Percentiles rank a stretch among this genome's conserved stretches.
Conservation (phyloP, 176 grass and related monocot genomes). For the Eleusine indica region DNA sequence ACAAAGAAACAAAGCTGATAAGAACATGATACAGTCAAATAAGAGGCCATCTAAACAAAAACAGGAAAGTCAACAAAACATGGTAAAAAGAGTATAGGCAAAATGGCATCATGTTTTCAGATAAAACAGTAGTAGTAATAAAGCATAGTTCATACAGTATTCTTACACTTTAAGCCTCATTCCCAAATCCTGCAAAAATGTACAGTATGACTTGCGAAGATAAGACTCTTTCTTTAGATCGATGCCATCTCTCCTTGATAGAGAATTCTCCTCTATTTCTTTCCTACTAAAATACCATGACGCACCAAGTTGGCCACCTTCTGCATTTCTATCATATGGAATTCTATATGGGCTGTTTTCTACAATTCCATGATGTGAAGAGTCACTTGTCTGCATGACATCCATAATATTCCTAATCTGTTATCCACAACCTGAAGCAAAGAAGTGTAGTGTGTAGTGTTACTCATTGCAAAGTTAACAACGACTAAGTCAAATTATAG, state of each 20-base stretch:
- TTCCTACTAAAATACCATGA: conserved; percentile 90
- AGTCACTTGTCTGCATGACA: conserved; percentile 45
- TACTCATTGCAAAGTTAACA: too few species aligned
- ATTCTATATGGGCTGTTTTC: conserved; percentile 70
- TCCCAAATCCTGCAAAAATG: conserved; percentile 85
- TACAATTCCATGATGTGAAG: conserved; percentile 54
- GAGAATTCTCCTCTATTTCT: conserved; percentile 84
- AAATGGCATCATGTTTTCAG: conserved; percentile 7
- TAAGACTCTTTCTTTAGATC: conserved; percentile 86
- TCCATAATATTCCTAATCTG: conserved; percentile 36
- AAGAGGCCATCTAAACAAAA: not conserved
- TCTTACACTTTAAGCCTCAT: conserved; percentile 97
- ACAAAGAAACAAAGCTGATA: not conserved
- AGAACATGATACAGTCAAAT: not conserved
- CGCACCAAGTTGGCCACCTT: conserved; percentile 53
- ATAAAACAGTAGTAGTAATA: conserved; percentile 14
- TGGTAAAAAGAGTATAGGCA: not conserved
- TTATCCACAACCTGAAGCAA: conserved; percentile 31
- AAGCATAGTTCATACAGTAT: not conserved
- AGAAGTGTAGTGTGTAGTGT: not conserved
- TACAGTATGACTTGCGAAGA: conserved; percentile 84
- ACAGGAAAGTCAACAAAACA: not conserved
- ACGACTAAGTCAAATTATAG: too few species aligned
- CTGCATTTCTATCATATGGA: conserved; percentile 41
- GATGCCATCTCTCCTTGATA: conserved; percentile 74